These are phyloP conservation scores for Colletotrichum eremochloae DNA, from an alignment of 2,329 filamentous ascomycete genomes.

Conservation along the genomic window DNA sequence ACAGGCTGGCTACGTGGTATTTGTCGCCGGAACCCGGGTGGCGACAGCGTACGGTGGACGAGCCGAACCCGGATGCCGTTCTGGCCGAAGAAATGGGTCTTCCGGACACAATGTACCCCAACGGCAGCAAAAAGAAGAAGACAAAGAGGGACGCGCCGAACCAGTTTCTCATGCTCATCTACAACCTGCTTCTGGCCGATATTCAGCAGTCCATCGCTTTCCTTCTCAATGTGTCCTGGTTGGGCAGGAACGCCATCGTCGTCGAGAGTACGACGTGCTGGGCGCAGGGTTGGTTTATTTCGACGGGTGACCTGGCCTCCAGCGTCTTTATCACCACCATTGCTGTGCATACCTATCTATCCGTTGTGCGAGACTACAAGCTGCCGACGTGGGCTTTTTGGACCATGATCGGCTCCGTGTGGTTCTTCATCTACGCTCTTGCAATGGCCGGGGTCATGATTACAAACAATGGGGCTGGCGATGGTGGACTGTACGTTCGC, in stretches of 20 bases:
- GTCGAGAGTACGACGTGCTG: conserved; percentile 63
- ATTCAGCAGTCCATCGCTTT: conserved; percentile 70
- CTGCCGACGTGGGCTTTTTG: conserved; percentile 61
- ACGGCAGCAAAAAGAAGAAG: conserved; percentile 37
- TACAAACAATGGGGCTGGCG: conserved; percentile 30
- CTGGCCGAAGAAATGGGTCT: conserved; percentile 43
- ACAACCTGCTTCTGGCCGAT: conserved; percentile 71
- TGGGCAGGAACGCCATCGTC: conserved; percentile 60
- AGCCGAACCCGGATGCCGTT: conserved; percentile 50
- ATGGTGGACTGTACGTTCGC: conserved; percentile 60
- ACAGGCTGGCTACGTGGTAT: conserved; percentile 54
- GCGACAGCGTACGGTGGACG: conserved; percentile 47
- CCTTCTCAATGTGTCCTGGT: conserved; percentile 66
- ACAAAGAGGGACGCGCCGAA: conserved; percentile 52
- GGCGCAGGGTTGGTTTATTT: conserved; percentile 70
- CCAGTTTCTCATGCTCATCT: conserved; percentile 71
- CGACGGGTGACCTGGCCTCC: conserved; percentile 68
- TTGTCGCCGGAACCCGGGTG: conserved; percentile 43
- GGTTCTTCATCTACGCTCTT: conserved; percentile 57
- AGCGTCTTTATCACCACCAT: conserved; percentile 71
- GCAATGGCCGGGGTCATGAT: conserved; percentile 27
- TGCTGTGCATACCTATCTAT: conserved; percentile 69
- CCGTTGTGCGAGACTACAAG: conserved; percentile 64
- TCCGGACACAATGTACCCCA: conserved; percentile 45
- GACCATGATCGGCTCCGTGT: conserved; percentile 56